Evolutionary conservation across 768 basidiomycete genomes (phyloP).

Genomic region (Coprinopsis cinerea): DNA sequence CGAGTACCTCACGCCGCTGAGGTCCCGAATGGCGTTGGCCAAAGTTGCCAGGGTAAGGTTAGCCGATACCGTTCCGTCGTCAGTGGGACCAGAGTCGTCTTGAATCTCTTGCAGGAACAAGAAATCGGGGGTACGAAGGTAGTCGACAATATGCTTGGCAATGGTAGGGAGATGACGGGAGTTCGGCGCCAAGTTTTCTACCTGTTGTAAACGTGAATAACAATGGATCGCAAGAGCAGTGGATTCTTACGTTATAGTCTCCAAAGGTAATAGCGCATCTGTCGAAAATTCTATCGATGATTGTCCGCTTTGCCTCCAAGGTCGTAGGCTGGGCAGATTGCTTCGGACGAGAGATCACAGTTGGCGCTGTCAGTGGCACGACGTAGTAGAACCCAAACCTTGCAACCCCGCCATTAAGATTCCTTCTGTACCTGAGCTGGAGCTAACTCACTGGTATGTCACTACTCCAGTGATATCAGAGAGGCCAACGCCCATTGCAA

Average conservation of each 20-base stretch:
- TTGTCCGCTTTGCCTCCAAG: too few relatives aligned
- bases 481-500: conserved; percentile 40
- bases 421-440: neutral
- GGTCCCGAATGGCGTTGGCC: conserved; percentile 39
- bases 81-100: conserved; percentile 45
- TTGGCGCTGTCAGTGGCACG: conserved; percentile 50
- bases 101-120: conserved; percentile 63
- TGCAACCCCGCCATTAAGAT: neutral
- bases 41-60: conserved; percentile 48
- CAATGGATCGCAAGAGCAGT: neutral
- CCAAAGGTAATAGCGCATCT: conserved; percentile 46
- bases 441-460: conserved; percentile 39
- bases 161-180: conserved; percentile 42
- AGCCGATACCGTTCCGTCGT: conserved; percentile 50
- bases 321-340: conserved; percentile 22
- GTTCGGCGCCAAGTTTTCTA: conserved; percentile 51
- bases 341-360: conserved; percentile 33
- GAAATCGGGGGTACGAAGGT: conserved; percentile 48
- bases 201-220: conserved; percentile 24
- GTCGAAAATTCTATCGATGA: conserved; percentile 16
- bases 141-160: conserved; percentile 45
- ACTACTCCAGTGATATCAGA: conserved; percentile 52
- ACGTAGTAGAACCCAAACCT: conserved; percentile 52
- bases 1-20: conserved; percentile 39
- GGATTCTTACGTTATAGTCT: conserved; percentile 48